Evolutionary conservation across 371 early-diverging fungal species (phyloP).

Genomic region (Zychaea mexicana): DNA sequence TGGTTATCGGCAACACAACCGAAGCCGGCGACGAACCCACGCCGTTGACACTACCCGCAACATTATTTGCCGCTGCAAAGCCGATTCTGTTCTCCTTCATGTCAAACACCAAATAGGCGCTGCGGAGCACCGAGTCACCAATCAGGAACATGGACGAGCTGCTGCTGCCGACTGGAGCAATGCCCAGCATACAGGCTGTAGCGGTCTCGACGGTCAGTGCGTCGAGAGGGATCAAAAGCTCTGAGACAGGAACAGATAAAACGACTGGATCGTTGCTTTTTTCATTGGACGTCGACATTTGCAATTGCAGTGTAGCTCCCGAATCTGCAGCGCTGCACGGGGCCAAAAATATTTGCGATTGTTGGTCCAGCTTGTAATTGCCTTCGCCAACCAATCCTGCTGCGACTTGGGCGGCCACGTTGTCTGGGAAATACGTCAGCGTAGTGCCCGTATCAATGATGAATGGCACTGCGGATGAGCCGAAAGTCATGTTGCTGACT

Average conservation of each 20-base stretch:
- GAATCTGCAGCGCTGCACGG: conserved; percentile 22
- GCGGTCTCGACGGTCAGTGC: conserved; percentile 14
- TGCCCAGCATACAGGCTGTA: conserved; percentile 42
- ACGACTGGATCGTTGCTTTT: conserved; percentile 15
- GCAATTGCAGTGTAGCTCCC: conserved; percentile 1
- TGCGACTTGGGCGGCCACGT: conserved; percentile 26
- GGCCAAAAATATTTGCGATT: conserved; percentile 25
- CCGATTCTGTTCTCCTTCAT: conserved; percentile 36
- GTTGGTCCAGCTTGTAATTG: conserved; percentile 17
- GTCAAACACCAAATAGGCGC: conserved; percentile 49
- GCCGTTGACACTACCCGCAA: conserved; percentile 32
- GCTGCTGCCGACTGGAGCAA: conserved; percentile 27
- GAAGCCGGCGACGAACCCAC: background rate
- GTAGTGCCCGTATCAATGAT: conserved; percentile 55
- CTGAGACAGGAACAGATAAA: conserved; percentile 32
- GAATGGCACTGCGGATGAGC: conserved; percentile 25
- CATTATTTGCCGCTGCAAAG: conserved; percentile 38
- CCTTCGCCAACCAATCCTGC: conserved; percentile 19
- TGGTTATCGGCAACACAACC: background rate
- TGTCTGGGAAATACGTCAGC: conserved; percentile 40
- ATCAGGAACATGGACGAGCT: conserved; percentile 25
- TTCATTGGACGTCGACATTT: conserved; percentile 3
- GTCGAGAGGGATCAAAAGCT: conserved; percentile 41
- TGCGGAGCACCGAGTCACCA: conserved; percentile 42
- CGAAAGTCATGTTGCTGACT: background rate